Evolutionary conservation across 78 protist genomes (phyloP).

Genomic region (Speleostelium caveatum): DNA sequence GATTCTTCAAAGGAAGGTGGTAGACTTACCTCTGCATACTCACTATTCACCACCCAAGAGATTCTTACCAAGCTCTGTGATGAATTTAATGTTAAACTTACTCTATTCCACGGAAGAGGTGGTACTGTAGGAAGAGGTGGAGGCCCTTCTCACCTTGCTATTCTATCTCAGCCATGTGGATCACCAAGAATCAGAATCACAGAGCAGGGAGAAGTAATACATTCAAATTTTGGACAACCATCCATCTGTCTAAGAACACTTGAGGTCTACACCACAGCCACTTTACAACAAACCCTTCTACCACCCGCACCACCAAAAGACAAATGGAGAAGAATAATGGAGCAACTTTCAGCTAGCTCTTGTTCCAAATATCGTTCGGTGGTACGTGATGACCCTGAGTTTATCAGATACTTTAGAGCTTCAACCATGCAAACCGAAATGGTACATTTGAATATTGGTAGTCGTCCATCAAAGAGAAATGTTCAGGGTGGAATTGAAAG

Average conservation of each 20-base stretch:
- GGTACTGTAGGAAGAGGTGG: constrained; percentile 87
- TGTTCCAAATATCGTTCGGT: constrained; percentile 67
- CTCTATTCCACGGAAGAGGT: constrained; percentile 91
- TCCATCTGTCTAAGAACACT: constrained; percentile 52
- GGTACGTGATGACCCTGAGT: constrained; percentile 64
- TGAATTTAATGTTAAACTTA: constrained; percentile 18
- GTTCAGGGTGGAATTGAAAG: constrained; percentile 32
- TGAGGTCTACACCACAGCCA: constrained; percentile 80
- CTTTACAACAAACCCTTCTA: constrained; percentile 64
- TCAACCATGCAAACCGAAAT: constrained; percentile 82
- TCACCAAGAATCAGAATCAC: constrained; percentile 81
- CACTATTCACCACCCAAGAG: constrained; percentile 78
- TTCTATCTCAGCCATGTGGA: constrained; percentile 88
- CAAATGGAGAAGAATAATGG: constrained; percentile 79
- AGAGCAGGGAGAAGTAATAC: constrained; percentile 89
- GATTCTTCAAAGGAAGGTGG: constrained; percentile 88
- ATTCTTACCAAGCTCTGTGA: constrained; percentile 27
- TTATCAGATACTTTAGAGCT: constrained; percentile 83
- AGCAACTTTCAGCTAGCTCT: constrained; percentile 58
- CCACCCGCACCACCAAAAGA: constrained; percentile 75
- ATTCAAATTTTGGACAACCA: constrained; percentile 63
- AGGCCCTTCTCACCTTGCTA: constrained; percentile 78
- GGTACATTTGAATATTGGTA: constrained; percentile 74
- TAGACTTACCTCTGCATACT: constrained; percentile 80
- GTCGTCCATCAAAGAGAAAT: constrained; percentile 77